Percentiles rank a stretch among this genome's conserved stretches.
These are phyloP conservation scores for Arthrocladium fulminans DNA, from an alignment of 2,329 filamentous ascomycete species.

Conservation along the genomic window DNA sequence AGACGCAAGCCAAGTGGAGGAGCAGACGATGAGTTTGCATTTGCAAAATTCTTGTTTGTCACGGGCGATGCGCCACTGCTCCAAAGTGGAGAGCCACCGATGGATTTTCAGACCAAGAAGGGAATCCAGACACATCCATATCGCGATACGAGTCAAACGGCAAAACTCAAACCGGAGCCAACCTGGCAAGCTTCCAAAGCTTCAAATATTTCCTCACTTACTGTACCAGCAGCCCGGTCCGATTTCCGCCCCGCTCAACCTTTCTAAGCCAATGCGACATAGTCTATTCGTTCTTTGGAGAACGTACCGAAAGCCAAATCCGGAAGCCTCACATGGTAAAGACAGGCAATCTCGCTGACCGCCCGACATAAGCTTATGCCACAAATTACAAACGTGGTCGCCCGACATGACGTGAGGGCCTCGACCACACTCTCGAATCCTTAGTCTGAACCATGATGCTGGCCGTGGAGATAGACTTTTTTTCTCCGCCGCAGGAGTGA, in stretches of 20 bases:
- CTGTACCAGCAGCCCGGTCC: neutral
- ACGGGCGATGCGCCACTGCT: neutral
- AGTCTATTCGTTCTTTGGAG: neutral
- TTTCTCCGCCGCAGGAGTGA: too few species aligned
- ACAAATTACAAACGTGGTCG: too few species aligned
- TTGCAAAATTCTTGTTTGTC: neutral
- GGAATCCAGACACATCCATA: neutral
- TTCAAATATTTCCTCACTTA: neutral
- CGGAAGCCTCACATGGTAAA: neutral
- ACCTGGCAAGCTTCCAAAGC: neutral
- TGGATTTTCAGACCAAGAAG: slow-evolving; percentile 1
- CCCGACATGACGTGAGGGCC: too few species aligned
- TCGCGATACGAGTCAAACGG: neutral
- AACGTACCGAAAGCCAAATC: neutral
- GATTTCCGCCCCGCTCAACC: neutral
- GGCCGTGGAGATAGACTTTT: too few species aligned
- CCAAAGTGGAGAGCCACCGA: neutral
- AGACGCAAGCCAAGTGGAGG: neutral
- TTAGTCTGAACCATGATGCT: too few species aligned
- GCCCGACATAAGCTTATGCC: neutral
- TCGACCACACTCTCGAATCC: too few species aligned
- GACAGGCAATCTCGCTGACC: neutral
- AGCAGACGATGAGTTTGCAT: neutral
- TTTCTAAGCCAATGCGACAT: neutral
- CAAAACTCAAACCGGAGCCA: too few species aligned